Evolutionary conservation across 768 basidiomycete genomes (phyloP), one percentile per base, ranked within the genome.

Genomic region (Mycena crocata): DNA sequence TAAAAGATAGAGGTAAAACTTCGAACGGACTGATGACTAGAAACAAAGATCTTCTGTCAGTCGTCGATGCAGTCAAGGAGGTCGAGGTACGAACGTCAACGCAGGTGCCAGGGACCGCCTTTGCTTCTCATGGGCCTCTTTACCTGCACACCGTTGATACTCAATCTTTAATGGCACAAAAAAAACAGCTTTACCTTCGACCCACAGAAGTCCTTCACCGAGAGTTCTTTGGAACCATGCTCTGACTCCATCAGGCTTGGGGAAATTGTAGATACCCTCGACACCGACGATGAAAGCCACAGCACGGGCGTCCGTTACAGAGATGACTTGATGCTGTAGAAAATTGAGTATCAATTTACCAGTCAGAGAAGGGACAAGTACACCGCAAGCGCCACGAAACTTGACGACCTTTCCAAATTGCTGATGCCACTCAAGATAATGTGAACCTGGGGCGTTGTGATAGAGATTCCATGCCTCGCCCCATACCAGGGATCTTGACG

Each of bases 401-500:
- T 79, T 82, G 40, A 89, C 81, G 9, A 89, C 79, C 34, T 82
- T 85, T 21, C 89, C 89, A 59, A 83, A 90, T 57, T 77, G 72
- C 31, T 72, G 76, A 58, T 87, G 85, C 88, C 88, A 90, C 21
- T 80, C 75, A 24, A 81, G 62, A 73, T 90, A 89, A 17, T 80
- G 80, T 12, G 77, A 75, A 17, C 89, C 89, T 39, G 89, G 89
- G n/a, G 73, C 32, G n/a, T 75, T 74, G 55, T 83, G 80, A 69
- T 87, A 89, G 15, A 90, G 83, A 19, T 78, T 67, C 83, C 86
- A 86, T 70, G 89, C 89, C 68, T 89, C 84, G 1, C 89, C 89
- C 89, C 89, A 90, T 3, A 90, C 64, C 61, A 83, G 75, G 31
- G 87, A 89, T 30, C 78, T 80, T 9, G 78, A 34, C 23, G 70